phyloP scores from a whole-genome alignment of 441 rosid species.

The Bocquillonia castaneifolia region DNA sequence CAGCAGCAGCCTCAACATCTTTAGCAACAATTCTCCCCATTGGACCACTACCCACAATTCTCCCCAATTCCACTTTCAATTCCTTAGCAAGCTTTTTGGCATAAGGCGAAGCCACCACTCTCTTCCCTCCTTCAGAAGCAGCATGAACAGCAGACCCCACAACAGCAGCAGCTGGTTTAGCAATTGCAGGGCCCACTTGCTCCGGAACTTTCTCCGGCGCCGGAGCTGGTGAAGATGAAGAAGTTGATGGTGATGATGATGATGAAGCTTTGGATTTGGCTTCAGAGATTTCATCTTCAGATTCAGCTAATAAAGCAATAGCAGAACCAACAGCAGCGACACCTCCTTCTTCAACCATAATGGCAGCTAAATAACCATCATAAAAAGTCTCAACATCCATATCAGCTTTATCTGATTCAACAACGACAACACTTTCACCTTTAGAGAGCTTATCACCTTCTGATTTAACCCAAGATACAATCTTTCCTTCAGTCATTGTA shows the following conservation, averaged over 20 bases:
- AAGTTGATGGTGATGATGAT: conserved; percentile 25
- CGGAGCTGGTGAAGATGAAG: conserved; percentile 20
- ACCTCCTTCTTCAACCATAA: conserved; percentile 90
- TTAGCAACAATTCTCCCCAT: conserved; percentile 92
- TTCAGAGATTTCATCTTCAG: conserved; percentile 59
- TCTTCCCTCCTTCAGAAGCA: conserved; percentile 78
- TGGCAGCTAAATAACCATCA: conserved; percentile 81
- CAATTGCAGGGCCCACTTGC: conserved; percentile 22
- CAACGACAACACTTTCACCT: conserved; percentile 89
- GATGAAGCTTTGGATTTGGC: conserved; percentile 60
- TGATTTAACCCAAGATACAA: conserved; percentile 84
- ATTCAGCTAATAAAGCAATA: conserved; percentile 75
- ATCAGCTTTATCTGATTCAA: conserved; percentile 93
- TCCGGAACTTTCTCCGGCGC: conserved; percentile 14
- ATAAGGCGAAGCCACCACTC: conserved; percentile 89
- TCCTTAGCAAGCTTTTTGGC: conserved; percentile 88
- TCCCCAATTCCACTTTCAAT: conserved; percentile 61
- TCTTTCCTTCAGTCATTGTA: conserved; percentile 91
- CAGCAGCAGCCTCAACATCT: conserved; percentile 63
- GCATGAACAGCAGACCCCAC: conserved; percentile 54
- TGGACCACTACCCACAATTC: conserved; percentile 73
- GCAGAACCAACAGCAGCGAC: conserved; percentile 88
- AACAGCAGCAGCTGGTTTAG: conserved; percentile 38
- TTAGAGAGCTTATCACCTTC: conserved; percentile 81
- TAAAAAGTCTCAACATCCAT: conserved; percentile 97